phyloP scores from a whole-genome alignment of 2,329 filamentous ascomycete species.

The Iodosphaeria phyllophila region DNA sequence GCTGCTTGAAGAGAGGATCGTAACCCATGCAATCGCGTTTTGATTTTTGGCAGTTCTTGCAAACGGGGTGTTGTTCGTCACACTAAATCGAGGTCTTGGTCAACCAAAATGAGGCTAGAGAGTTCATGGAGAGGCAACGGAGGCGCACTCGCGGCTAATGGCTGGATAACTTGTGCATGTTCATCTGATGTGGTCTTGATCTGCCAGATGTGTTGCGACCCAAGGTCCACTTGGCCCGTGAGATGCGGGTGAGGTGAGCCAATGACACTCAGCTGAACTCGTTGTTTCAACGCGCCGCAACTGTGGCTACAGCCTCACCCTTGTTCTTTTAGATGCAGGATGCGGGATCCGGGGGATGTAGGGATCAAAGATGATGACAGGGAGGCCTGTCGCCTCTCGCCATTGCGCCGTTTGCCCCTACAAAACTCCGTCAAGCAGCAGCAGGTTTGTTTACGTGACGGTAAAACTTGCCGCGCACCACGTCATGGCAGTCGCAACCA shows the following conservation, averaged over 20 bases:
- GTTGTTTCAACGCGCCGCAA: no score
- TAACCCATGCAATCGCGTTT: constrained; percentile 77
- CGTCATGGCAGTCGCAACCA: no score
- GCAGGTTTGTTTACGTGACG: no score
- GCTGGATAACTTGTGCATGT: neutral
- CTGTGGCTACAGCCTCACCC: neutral
- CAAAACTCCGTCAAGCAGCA: no score
- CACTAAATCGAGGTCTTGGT: constrained; percentile 37
- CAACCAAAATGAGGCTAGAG: neutral
- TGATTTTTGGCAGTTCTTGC: constrained; percentile 77
- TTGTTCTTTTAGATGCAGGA: neutral
- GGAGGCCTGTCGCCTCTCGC: no score
- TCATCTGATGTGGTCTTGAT: constrained; percentile 3
- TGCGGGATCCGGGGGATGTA: no score
- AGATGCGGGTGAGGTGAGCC: neutral
- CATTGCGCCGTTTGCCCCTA: no score
- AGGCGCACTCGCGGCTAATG: no score
- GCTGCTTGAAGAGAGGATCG: constrained; percentile 70
- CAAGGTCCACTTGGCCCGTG: no score
- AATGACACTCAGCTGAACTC: no score
- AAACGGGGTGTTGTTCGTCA: constrained; percentile 86
- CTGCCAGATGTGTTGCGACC: neutral
- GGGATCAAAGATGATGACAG: no score
- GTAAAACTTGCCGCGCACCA: no score
- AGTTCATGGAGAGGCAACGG: neutral